Evolutionary conservation across 192 early-diverging fungal species (phyloP), one percentile per base, ranked within the genome.

Genomic region (Coemansia sp.): DNA sequence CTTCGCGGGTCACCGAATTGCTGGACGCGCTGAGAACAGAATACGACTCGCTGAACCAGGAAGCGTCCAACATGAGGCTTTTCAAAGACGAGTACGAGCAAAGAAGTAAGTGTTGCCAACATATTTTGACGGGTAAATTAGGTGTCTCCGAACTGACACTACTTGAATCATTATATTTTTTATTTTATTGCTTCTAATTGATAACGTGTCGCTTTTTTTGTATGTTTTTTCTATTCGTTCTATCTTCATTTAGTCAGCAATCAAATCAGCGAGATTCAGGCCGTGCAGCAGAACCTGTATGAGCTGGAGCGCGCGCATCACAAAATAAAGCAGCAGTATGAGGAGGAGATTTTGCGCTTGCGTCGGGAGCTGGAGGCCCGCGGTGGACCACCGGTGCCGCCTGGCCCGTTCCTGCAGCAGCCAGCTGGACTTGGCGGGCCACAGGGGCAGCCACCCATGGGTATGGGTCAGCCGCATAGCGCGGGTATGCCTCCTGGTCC

Each of bases 1-100:
- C 79, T 65, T 85, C 74, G 31, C 86, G 91, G 42, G 73, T 93
- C 32, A 80, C 85, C 7, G 94, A 96, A 69, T 81, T 94, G 48
- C 76, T 95, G n/a, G 96, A 97, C 38, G 84, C 90, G 38, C 75
- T 95, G 61, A 86, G 87, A 50, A 65, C 60, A 28, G 96, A 97
- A 75, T 92, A 90, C 64, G 93, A 96, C 34, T 82, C 76, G 64
- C 69, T 93, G 48, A 84, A 81, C 32, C 88, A 94, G 71, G 96
- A 96, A 64, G 83, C 87, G 10, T 81, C 85, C 20, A 77, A 86
- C 22, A 86, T 74, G 80, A 91, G 91, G 73, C 77, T 85, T 18
- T 90, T 93, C 69, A 85, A 90, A 51, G 93, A 96, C 70, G 96
- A 97, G 52, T 85, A 89, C 71, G 96, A 95, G 75, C 87, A 91